Base-by-base conservation (phyloP, 495 filamentous ascomycete species). In the Penicillium flavigenum region DNA sequence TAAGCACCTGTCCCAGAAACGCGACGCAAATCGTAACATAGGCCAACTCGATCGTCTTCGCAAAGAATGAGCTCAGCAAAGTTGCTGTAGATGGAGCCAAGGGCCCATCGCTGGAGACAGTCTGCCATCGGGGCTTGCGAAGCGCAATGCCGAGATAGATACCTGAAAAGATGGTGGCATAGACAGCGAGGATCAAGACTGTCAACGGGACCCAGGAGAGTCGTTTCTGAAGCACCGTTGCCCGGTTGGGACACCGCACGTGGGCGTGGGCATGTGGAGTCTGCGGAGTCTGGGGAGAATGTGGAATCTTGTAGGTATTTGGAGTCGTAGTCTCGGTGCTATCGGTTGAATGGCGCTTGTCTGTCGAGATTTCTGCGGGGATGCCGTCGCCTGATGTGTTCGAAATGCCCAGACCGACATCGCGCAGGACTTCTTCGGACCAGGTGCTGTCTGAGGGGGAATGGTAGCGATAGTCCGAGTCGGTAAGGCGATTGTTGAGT, bases 11-110 rank as follows among this genome's bases (percentile, higher is more conserved):
- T 0, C 88, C 89, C 4, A 91, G 63, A 43, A 88, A 86, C 0
- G 86, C 81, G 3, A 92, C 87, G 58, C 88, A 88, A 2, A 90
- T 86, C 0, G 89, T 89, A 17, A 91, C 87, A 64, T 90, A 92
- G 0, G 85, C 81, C 59, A 89, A 64, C 69, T 92, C 89, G 49
- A 91, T 88, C 0, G 82, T 83, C 70, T 90, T 91, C 1, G 88
- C 87, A 53, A 89, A 75, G 16, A 88, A 66, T 0, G 86, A 78
- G 50, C 79, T 86, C 1, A 91, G 63, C 9, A 88, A 56, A 32
- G 79, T 83, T 0, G 87, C 87, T 0, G 81, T 85, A 0, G 81
- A 76, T 0, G 82, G 78, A 0, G 71, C 72, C 19, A 91, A 46
- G 0, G 66, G 61, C 3, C 78, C 78, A 10, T 76, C 67, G 0